A percentile compares a stretch with the other conserved stretches of the same genome.
Evolutionary conservation across 1,284 basidiomycete species (phyloP).

Genomic region (Pseudozyma tsukubaensis): DNA sequence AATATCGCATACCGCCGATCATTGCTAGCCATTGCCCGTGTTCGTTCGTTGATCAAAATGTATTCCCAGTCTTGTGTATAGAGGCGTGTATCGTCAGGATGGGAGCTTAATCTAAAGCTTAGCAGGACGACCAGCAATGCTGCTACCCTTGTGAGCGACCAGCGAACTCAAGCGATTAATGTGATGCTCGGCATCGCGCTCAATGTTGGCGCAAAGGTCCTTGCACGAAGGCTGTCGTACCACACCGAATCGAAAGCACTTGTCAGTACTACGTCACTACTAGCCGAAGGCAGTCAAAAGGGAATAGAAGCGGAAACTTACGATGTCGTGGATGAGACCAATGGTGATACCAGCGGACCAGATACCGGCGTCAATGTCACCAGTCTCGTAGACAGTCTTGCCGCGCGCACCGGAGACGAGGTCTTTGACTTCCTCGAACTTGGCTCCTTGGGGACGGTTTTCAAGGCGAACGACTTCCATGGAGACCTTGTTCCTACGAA

Average conservation of each 20-base stretch:
- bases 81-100: too few relatives aligned
- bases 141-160: conserved; percentile 42
- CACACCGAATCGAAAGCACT: neutral
- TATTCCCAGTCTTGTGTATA: too few relatives aligned
- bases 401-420: conserved; percentile 84
- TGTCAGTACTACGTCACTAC: neutral
- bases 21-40: too few relatives aligned
- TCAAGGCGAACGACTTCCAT: conserved; percentile 85
- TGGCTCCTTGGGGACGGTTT: conserved; percentile 81
- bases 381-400: conserved; percentile 82
- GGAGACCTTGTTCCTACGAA: conserved; percentile 76
- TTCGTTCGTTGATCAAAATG: too few relatives aligned
- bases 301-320: conserved; percentile 33
- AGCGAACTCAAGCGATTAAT: conserved; percentile 70
- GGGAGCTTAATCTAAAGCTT: conserved; percentile 41
- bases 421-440: conserved; percentile 83
- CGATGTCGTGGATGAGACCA: conserved; percentile 85
- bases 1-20: too few relatives aligned
- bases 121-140: conserved; percentile 22
- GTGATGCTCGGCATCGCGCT: conserved; percentile 80
- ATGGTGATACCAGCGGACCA: conserved; percentile 84
- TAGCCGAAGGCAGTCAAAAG: too few relatives aligned
- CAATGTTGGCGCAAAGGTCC: conserved; percentile 78
- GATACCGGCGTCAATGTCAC: conserved; percentile 87
- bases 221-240: conserved; percentile 78